Evolutionary conservation across 2,329 filamentous ascomycete genomes (phyloP), one percentile per base, ranked within the genome.

Genomic region (Sporothrix phasma): DNA sequence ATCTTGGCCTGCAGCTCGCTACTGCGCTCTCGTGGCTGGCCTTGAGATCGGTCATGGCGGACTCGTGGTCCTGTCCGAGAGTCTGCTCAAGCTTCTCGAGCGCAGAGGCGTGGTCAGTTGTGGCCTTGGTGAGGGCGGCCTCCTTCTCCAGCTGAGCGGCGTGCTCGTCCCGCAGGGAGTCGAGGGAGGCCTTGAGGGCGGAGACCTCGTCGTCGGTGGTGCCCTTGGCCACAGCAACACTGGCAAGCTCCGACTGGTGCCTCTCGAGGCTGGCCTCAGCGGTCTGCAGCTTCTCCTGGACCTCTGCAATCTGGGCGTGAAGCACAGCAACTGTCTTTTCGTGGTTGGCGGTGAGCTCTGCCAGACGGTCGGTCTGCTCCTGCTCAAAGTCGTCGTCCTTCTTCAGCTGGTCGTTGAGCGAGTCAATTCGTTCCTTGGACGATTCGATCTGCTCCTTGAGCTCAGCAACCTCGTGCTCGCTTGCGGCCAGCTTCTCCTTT

Each of bases 401-500:
- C 69, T 77, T 75, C 37, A 81, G 74, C 73, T 83, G 78, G 58
- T 81, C 79, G 63, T 77, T 79, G 22, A 87, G 77, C 68, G 83
- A 78, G 2, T 78, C 71, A 62, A 87, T 77, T 69, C 81, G 85
- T 60, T 79, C 80, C 70, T 85, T 77, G 0, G 82, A 84, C 8
- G 79, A 74, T 64, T 79, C 74, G 58, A 87, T 79, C 69, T 87
- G 80, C 5, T 77, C 76, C 72, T 83, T 84, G 34, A 87, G 78
- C 13, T 80, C 74, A 62, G 81, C 78, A 10, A 87, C 81, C 70
- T 85, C 81, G 6, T 78, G 72, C 69, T 87, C 83, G 67, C 82
- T 84, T 37, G 82, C 78, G 4, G 78, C 76, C 24, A 88, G 76
- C 73, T 86, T 85, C 7, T 77, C 73, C 75, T 84, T 87, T 49